Conservation (phyloP, 2,329 filamentous ascomycete genomes). For the Harringtonia aguacate region DNA sequence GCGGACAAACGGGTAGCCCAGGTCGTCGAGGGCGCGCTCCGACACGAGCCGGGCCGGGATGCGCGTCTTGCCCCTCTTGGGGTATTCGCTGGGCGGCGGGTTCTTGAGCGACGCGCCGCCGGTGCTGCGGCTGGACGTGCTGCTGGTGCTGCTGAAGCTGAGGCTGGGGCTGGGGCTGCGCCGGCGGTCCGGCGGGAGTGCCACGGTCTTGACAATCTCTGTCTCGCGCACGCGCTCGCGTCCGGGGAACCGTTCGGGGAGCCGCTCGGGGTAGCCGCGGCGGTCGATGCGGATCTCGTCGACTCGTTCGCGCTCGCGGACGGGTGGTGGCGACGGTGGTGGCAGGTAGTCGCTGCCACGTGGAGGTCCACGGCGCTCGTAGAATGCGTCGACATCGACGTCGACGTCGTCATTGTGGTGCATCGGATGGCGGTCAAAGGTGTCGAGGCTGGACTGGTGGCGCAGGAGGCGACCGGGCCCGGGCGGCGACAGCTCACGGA, state of each 20-base stretch:
- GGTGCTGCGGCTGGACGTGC: constrained; percentile 33
- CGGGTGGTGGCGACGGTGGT: constrained; percentile 36
- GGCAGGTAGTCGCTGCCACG: constrained; percentile 45
- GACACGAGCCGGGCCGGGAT: constrained; percentile 75
- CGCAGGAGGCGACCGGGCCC: constrained; percentile 58
- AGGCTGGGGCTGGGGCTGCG: constrained; percentile 27
- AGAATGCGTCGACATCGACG: constrained; percentile 21
- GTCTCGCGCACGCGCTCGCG: constrained; percentile 48
- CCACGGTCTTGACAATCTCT: constrained; percentile 42
- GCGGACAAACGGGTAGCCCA: constrained; percentile 78
- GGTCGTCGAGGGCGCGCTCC: constrained; percentile 68
- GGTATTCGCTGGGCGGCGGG: constrained; percentile 48
- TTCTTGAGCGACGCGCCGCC: constrained; percentile 34
- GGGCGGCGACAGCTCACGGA: constrained; percentile 22
- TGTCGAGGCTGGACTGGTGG: constrained; percentile 82
- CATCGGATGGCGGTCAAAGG: constrained; percentile 65
- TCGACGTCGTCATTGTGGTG: constrained; percentile 7
- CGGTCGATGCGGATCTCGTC: constrained; percentile 39
- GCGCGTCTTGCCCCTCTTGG: constrained; percentile 79
- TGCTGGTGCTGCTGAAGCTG: constrained; percentile 19
- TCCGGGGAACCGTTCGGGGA: not conserved
- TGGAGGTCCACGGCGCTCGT: constrained; percentile 26
- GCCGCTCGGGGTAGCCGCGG: not conserved
- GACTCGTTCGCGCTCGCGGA: constrained; percentile 4
- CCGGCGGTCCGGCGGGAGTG: constrained; percentile 26